Conservation (phyloP, 352 stramenopile species). For the Phytopythium helicoides region DNA sequence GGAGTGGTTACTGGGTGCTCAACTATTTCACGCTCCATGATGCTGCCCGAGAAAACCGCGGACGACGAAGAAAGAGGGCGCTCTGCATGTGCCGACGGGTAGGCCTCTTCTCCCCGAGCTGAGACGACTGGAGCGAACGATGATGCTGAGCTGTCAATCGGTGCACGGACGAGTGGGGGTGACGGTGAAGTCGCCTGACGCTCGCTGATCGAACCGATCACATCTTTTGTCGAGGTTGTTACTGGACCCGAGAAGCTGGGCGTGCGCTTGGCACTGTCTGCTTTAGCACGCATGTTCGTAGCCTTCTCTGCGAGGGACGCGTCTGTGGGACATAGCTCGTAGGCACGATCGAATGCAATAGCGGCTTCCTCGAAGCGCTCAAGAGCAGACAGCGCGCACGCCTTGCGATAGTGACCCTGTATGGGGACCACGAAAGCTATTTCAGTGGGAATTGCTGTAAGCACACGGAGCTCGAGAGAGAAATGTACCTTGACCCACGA, state of each 20-base stretch:
- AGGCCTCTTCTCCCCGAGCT: slow-evolving; percentile 3
- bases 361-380: slow-evolving; percentile 62
- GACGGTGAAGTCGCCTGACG: slow-evolving; percentile 6
- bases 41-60: slow-evolving; percentile 65
- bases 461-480: not conserved
- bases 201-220: slow-evolving; percentile 6
- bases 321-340: slow-evolving; percentile 68
- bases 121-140: slow-evolving; percentile 9
- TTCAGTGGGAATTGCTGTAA: too few relatives aligned
- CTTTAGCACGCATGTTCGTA: slow-evolving; percentile 54
- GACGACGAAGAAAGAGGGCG: slow-evolving; percentile 20
- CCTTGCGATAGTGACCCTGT: slow-evolving; percentile 78
- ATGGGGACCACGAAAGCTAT: not conserved
- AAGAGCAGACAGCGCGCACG: slow-evolving; percentile 60
- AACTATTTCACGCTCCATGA: slow-evolving; percentile 59
- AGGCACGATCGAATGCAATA: slow-evolving; percentile 63
- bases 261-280: not conserved
- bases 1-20: slow-evolving; percentile 12
- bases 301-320: slow-evolving; percentile 60
- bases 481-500: slow-evolving; percentile 70
- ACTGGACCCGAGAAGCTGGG: not conserved
- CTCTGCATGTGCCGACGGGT: not conserved
- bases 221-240: not conserved
- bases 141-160: slow-evolving; percentile 6
- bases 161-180: not conserved